These are phyloP conservation scores for Triangularia verruculosa DNA, from an alignment of 2,329 filamentous ascomycete genomes.

Conservation along the genomic window DNA sequence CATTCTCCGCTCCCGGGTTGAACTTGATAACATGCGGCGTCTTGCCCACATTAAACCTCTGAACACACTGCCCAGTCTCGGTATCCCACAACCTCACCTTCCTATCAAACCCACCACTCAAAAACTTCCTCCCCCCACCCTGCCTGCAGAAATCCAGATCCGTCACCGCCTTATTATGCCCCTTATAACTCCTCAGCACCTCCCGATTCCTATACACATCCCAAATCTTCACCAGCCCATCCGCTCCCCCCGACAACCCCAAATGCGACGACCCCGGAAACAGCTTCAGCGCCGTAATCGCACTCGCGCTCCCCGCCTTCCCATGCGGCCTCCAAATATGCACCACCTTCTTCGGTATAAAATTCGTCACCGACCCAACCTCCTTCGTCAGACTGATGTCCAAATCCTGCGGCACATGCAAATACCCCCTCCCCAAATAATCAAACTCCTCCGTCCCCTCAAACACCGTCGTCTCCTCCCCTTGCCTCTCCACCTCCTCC, in stretches of 20 bases:
- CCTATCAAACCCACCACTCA: constrained; percentile 89
- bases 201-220: constrained; percentile 89
- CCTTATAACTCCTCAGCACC: constrained; percentile 84
- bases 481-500: constrained; percentile 57
- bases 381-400: constrained; percentile 84
- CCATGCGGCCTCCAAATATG: constrained; percentile 83
- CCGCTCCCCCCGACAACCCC: constrained; percentile 83
- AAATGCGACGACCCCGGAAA: constrained; percentile 86
- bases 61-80: constrained; percentile 84
- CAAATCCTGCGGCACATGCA: constrained; percentile 93
- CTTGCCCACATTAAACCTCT: constrained; percentile 88
- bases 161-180: constrained; percentile 85
- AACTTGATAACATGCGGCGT: constrained; percentile 94
- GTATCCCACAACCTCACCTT: constrained; percentile 99
- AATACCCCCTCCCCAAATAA: constrained; percentile 93
- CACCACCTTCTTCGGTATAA: constrained; percentile 88
- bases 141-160: constrained; percentile 81
- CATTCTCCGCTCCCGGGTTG: constrained; percentile 73
- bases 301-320: constrained; percentile 46
- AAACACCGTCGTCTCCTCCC: constrained; percentile 81
- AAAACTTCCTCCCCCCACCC: constrained; percentile 71
- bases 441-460: constrained; percentile 81
- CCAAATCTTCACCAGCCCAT: constrained; percentile 89
- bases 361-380: constrained; percentile 77
- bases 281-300: constrained; percentile 85